Base-by-base conservation (phyloP, 768 basidiomycete genomes). In the Hortiboletus flavorubellus region DNA sequence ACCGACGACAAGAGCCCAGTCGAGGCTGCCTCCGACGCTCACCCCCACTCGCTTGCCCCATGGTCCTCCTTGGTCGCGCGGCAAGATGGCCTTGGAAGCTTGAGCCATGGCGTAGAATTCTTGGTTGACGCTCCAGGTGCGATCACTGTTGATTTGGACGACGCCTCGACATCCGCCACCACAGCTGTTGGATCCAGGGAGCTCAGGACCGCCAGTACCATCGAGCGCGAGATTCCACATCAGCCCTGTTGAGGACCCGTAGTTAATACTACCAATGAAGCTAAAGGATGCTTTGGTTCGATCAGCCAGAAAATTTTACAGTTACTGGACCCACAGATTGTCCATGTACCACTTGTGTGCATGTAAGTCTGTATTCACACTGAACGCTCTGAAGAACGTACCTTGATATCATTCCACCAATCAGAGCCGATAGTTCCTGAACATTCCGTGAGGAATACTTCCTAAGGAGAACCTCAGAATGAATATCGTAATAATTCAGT, bases 341-440 rank as follows among this genome's bases (percentile, higher is more conserved):
- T 84, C 77, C 78, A 86, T 81, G 57, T 85, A 83, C 85, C 85
- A 87, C 84, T 85, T 53, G 39, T 4, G 29, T 40, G 23, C 15
- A 38, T 14, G 48, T 70, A 39, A 70, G 49, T 41, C 38, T 33
- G 15, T 35, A 42, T 37, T 21, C n/a, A 33, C 5, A 33, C 7
- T 4, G 2, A 31, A 16, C 6, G 3, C 23, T 7, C 30, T 7
- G 15, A 16, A 46, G 9, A 31, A 48, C 69, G 5, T 56, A 83
- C 87, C 78, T 90, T 90, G 69, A 90, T 84, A 60, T 90, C 87
- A 46, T 72, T 74, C 89, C 89, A 91, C 88, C 87, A 91, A 64
- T 89, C 85, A 9, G 80, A 79, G 14, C 86, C 84, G 51, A 80
- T 68, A 0, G 78, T 82, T 7, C 89, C 87, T 1, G 81, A 69